Conservation (phyloP, 2,329 filamentous ascomycete species). For the Zopfia rhizophila region DNA sequence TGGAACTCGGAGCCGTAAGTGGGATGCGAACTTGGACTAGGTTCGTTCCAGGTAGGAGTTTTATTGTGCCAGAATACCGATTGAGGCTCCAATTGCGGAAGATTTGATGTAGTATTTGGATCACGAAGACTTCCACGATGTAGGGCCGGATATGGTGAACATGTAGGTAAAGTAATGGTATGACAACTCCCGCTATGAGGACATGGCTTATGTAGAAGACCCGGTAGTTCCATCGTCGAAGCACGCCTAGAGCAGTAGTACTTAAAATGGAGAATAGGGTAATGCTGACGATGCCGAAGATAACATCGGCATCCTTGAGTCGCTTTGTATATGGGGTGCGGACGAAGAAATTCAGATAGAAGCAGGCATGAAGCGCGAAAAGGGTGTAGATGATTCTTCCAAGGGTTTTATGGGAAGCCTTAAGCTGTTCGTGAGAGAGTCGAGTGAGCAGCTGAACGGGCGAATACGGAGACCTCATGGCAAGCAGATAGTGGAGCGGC, state of each 20-base stretch:
- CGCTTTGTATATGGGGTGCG: conserved; percentile 62
- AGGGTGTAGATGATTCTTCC: conserved; percentile 65
- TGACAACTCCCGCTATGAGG: conserved; percentile 59
- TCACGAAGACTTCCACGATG: conserved; percentile 60
- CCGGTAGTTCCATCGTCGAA: conserved; percentile 60
- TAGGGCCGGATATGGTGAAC: conserved; percentile 65
- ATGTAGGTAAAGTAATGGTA: conserved; percentile 64
- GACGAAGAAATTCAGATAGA: conserved; percentile 69
- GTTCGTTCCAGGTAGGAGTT: conserved; percentile 53
- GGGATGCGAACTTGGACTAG: conserved; percentile 57
- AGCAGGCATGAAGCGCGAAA: conserved; percentile 61
- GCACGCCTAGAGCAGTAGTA: conserved; percentile 60
- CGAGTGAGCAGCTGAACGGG: conserved; percentile 64
- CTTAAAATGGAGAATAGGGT: conserved; percentile 56
- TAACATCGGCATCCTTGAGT: conserved; percentile 66
- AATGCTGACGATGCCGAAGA: conserved; percentile 64
- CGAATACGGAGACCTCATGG: conserved; percentile 61
- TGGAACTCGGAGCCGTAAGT: conserved; percentile 34
- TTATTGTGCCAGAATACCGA: conserved; percentile 51
- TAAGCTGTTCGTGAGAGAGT: conserved; percentile 65
- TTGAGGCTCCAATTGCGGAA: conserved; percentile 49
- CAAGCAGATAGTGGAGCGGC: conserved; percentile 68
- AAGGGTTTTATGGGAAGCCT: conserved; percentile 66
- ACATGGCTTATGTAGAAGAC: conserved; percentile 68
- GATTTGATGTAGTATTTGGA: conserved; percentile 58